Evolutionary conservation across 495 filamentous ascomycete genomes (phyloP), one percentile per base, ranked within the genome.

Genomic region (Melanomma pulvis-pyrius): DNA sequence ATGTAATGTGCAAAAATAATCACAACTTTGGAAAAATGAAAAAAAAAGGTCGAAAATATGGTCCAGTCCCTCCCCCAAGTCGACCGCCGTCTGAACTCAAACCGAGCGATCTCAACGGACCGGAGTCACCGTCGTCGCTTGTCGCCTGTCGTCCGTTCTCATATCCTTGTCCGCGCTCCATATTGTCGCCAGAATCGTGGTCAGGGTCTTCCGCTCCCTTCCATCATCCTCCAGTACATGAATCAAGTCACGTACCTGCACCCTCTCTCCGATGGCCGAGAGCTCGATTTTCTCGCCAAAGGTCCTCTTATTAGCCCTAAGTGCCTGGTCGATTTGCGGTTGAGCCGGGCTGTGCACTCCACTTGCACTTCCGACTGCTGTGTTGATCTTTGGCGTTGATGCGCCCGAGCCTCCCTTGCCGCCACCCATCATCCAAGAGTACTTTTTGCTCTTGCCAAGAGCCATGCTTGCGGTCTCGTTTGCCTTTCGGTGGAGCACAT

Each of bases 241-340:
- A 8, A 90, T 72, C 83, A 85, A 86, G 75, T 92, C 89, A 24
- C 89, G 77, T 52, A 90, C 76, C 75, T 92, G 87, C n/a, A 92
- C 83, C 17, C 82, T 84, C 59, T 79, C 80, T 1, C 87, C 88
- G 62, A 82, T 81, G 26, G 84, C 80, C 0, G 79, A 79, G 70
- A 86, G 84, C 69, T 92, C 88, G 24, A 85, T 79, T 80, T 83
- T 87, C 17, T 79, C 79, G 6, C 89, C 89, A 50, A 87, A 75
- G 32, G 56, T 70, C 15, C 61, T 26, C 41, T 69, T 63, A 25
- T 44, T 53, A 15, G 54, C 84, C 66, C 54, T 75, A 70, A 47
- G 75, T 74, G 0, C 77, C 73, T 21, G 36, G 47, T 72, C 70
- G 11, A 54, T 25, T 7, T 25, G 51, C 2, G 24, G 56, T 28